Base-by-base conservation (phyloP, 192 early-diverging fungal genomes). In the Backusella mclennaniae region DNA sequence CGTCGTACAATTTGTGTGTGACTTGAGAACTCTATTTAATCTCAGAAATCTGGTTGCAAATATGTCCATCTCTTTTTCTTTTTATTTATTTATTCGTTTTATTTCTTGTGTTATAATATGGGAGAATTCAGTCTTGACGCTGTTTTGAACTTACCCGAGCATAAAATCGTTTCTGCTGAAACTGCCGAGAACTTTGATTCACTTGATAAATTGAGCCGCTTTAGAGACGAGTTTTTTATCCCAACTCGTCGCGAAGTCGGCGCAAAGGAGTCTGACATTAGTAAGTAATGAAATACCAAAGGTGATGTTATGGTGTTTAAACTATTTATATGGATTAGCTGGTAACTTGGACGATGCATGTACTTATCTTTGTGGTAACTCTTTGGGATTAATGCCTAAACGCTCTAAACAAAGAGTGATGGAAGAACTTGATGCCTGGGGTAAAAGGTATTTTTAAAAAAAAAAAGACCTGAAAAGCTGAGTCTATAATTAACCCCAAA, bases 321-420 rank as follows among this genome's bases (percentile, higher is more conserved):
- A 17, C 44, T 35, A 31, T 66, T 35, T 71, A 82, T 74, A 52
- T 69, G 49, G 41, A 21, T 56, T 46, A 15, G 73, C 76, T 14
- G 53, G 69, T 11, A 75, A 63, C 15, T 75, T 82, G 12, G 78
- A 87, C 31, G 83, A 84, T 19, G 53, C 78, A 23, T 89, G 85
- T 59, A 84, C 91, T 14, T 99, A 99, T 81, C 85, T 99, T 66
- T 95, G 95, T 82, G 98, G 98, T 29, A 98, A 99, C 85, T 97
- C 96, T 8, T 88, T 99, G 14, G 96, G 98, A 5, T 85, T 98
- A 74, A 87, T 93, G 80, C 96, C 98, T 39, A 89, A 86, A 46
- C 80, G 85, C 14, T 88, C 93, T 0, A 81, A 87, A 23, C 82
- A 83, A 11, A 80, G 92, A 6, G 78, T 99, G n/a, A 88, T 86